phyloP scores from a whole-genome alignment of 2,329 filamentous ascomycete genomes.

The Pseudohalonectria lignicola region DNA sequence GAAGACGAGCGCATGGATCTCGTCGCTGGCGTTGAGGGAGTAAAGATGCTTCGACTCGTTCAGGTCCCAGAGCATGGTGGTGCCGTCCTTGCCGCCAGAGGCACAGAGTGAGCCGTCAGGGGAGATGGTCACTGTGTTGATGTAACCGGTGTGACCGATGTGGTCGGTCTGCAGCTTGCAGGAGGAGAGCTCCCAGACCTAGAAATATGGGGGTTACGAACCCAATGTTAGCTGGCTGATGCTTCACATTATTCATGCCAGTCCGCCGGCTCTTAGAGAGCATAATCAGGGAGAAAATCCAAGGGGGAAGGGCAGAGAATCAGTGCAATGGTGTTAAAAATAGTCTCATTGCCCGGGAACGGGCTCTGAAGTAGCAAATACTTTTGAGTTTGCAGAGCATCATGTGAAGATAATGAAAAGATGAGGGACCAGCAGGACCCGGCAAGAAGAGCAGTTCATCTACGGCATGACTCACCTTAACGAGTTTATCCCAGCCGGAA shows the following conservation, averaged over 20 bases:
- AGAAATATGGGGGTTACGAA: too few relatives aligned
- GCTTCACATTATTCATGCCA: too few relatives aligned
- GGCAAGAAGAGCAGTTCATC: background rate
- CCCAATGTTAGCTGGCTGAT: too few relatives aligned
- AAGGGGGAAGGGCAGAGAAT: conserved; percentile 25
- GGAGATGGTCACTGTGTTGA: conserved; percentile 99
- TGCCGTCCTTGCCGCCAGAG: conserved; percentile 98
- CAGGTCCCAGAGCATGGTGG: conserved; percentile 99
- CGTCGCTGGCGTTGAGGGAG: conserved; percentile 97
- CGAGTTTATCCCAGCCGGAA: conserved; percentile 98
- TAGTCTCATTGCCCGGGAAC: conserved; percentile 89
- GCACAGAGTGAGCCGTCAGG: conserved; percentile 98
- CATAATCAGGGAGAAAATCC: conserved; percentile 3
- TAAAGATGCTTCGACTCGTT: conserved; percentile 99
- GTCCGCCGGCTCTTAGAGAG: too few relatives aligned
- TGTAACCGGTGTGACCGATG: conserved; percentile 99
- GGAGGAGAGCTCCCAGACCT: conserved; percentile 99
- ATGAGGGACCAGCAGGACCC: background rate
- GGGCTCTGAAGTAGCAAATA: conserved; percentile 99
- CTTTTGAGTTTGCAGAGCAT: conserved; percentile 81
- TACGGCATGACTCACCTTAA: conserved; percentile 69
- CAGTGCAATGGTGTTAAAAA: conserved; percentile 63
- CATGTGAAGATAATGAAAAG: conserved; percentile 48
- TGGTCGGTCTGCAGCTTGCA: conserved; percentile 99
- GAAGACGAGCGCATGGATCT: conserved; percentile 99